Evolutionary conservation across 2,329 filamentous ascomycete species (phyloP).

Genomic region (Fusarium devonianum): DNA sequence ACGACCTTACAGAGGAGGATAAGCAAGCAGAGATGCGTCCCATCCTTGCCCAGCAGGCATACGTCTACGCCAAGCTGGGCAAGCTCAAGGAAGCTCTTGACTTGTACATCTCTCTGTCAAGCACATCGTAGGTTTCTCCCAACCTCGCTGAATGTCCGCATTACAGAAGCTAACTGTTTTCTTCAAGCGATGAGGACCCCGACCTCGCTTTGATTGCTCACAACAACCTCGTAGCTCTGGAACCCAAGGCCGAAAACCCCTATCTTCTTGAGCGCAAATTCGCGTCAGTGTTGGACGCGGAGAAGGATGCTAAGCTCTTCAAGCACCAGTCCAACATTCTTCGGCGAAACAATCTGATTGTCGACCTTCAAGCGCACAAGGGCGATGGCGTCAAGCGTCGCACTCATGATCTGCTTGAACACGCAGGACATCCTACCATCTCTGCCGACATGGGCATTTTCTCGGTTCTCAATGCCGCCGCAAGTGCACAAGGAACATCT

Average conservation of each 20-base stretch:
- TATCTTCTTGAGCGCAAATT: constrained; percentile 71
- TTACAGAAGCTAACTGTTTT: constrained; percentile 24
- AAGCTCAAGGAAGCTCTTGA: constrained; percentile 70
- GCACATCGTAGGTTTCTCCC: constrained; percentile 62
- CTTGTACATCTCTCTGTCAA: constrained; percentile 67
- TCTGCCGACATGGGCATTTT: constrained; percentile 49
- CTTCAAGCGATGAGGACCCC: constrained; percentile 67
- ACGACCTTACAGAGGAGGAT: constrained; percentile 77
- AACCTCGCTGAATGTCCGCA: not conserved
- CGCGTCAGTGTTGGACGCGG: constrained; percentile 59
- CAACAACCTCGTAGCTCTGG: constrained; percentile 64
- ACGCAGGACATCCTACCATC: constrained; percentile 41
- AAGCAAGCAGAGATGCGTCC: constrained; percentile 77
- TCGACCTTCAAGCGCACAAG: constrained; percentile 73
- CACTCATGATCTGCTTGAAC: constrained; percentile 52
- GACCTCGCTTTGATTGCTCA: constrained; percentile 72
- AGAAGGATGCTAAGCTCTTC: constrained; percentile 71
- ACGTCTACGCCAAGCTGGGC: constrained; percentile 72
- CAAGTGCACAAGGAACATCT: constrained; percentile 68
- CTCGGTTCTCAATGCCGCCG: constrained; percentile 71
- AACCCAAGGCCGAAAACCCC: constrained; percentile 62
- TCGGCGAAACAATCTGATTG: constrained; percentile 67
- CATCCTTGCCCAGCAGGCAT: constrained; percentile 79
- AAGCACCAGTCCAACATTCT: constrained; percentile 67
- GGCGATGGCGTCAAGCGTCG: constrained; percentile 64